Percentiles rank a stretch among this genome's conserved stretches.
Evolutionary conservation across 2,329 filamentous ascomycete species (phyloP).

Genomic region (Elsinoe arachidis): DNA sequence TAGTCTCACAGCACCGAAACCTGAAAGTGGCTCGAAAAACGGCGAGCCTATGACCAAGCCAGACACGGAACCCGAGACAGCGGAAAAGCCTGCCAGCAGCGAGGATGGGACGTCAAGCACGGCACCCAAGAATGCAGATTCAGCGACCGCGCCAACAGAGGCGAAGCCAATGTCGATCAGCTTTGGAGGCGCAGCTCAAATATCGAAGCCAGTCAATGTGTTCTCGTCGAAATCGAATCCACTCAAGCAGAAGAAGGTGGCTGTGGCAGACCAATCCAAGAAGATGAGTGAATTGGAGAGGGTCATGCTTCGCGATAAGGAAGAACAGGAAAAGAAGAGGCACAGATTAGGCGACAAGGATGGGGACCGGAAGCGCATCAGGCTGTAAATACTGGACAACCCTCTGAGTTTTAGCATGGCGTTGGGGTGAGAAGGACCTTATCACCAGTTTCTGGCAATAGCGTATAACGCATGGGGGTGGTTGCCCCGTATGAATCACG

Average conservation of each 20-base stretch:
- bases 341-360: constrained; percentile 23
- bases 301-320: constrained; percentile 61
- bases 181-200: constrained; percentile 43
- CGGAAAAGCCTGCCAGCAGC: constrained; percentile 2
- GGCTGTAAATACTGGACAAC: constrained; percentile 12
- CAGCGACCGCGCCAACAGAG: constrained; percentile 16
- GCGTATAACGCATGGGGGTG: constrained; percentile 11
- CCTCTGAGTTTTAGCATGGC: constrained; percentile 14
- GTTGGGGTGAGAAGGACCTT: neutral
- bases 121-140: constrained; percentile 18
- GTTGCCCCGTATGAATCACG: neutral
- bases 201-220: constrained; percentile 59
- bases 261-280: constrained; percentile 52
- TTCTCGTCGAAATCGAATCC: constrained; percentile 67
- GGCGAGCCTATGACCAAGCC: constrained; percentile 13
- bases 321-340: constrained; percentile 34
- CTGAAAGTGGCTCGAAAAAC: constrained; percentile 5
- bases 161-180: constrained; percentile 53
- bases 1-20: constrained; percentile 22
- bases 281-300: constrained; percentile 83
- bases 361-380: constrained; percentile 21
- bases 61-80: constrained; percentile 21
- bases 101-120: constrained; percentile 6
- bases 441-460: neutral
- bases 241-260: constrained; percentile 55